Evolutionary conservation across 495 filamentous ascomycete species (phyloP).

Genomic region (Daldinia concentrica): DNA sequence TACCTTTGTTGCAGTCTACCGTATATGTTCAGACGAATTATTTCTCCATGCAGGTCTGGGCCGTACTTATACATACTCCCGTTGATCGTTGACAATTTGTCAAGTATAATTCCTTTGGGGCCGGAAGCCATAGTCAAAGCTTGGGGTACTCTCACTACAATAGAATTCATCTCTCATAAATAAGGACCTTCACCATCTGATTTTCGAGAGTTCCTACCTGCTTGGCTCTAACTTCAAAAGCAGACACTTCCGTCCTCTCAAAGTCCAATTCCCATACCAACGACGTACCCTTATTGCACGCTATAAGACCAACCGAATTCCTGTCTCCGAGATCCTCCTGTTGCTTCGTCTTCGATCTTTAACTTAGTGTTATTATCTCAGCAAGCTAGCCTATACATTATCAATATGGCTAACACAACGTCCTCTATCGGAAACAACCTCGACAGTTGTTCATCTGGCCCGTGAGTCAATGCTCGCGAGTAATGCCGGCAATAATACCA

Average conservation of each 20-base stretch:
- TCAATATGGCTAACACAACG: constrained; percentile 10
- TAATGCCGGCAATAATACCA: not conserved
- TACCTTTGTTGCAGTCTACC: not conserved
- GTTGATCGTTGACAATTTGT: constrained; percentile 14
- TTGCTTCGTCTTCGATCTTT: not conserved
- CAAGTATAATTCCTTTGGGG: not conserved
- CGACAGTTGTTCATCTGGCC: constrained; percentile 5
- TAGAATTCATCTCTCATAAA: constrained; percentile 23
- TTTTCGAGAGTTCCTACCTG: constrained; percentile 9
- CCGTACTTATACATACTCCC: constrained; percentile 17
- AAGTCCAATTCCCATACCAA: not conserved
- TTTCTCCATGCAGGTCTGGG: not conserved
- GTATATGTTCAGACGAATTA: not conserved
- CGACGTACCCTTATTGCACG: not conserved
- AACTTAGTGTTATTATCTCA: not conserved
- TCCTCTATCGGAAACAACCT: constrained; percentile 15
- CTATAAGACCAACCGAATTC: not conserved
- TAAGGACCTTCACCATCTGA: constrained; percentile 14
- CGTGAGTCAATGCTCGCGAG: constrained; percentile 19
- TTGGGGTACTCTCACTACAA: constrained; percentile 7
- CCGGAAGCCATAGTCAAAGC: constrained; percentile 1
- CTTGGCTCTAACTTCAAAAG: constrained; percentile 4
- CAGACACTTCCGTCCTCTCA: not conserved
- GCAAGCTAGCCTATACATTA: not conserved
- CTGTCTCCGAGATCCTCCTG: not conserved